phyloP scores from a whole-genome alignment of 2,329 filamentous ascomycete species.

The Nothopassalora personata region DNA sequence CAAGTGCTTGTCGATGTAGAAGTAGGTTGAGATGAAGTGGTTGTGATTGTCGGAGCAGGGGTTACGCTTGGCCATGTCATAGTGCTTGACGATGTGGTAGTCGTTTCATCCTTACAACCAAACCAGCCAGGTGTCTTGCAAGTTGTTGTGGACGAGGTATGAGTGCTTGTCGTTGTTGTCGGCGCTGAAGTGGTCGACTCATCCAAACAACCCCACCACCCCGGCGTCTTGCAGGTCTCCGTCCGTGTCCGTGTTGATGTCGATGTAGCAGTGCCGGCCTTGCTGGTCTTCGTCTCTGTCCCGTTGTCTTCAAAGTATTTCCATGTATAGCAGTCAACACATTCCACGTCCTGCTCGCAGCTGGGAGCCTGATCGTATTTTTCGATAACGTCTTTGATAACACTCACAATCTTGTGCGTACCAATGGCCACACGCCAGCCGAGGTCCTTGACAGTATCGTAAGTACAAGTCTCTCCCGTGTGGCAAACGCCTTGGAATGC shows the following conservation, averaged over 20 bases:
- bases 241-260: slow-evolving; percentile 65
- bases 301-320: slow-evolving; percentile 93
- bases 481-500: slow-evolving; percentile 92
- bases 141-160: slow-evolving; percentile 37
- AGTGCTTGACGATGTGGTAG: slow-evolving; percentile 30
- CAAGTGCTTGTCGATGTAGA: slow-evolving; percentile 58
- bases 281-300: slow-evolving; percentile 64
- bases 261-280: slow-evolving; percentile 49
- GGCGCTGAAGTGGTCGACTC: slow-evolving; percentile 38
- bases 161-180: slow-evolving; percentile 41
- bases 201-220: slow-evolving; percentile 85
- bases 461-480: slow-evolving; percentile 78
- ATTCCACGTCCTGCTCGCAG: slow-evolving; percentile 69
- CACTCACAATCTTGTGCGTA: slow-evolving; percentile 82
- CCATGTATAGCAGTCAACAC: slow-evolving; percentile 87
- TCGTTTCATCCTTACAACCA: slow-evolving; percentile 55
- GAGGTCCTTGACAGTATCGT: slow-evolving; percentile 86
- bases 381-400: slow-evolving; percentile 81
- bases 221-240: slow-evolving; percentile 81
- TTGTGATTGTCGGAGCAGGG: slow-evolving; percentile 20
- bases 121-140: slow-evolving; percentile 63
- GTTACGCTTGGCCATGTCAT: slow-evolving; percentile 22
- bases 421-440: slow-evolving; percentile 89
- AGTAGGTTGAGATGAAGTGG: slow-evolving; percentile 48
- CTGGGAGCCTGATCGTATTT: slow-evolving; percentile 75